phyloP scores from a whole-genome alignment of 2,329 filamentous ascomycete species.

The Trichoderma asperellum region DNA sequence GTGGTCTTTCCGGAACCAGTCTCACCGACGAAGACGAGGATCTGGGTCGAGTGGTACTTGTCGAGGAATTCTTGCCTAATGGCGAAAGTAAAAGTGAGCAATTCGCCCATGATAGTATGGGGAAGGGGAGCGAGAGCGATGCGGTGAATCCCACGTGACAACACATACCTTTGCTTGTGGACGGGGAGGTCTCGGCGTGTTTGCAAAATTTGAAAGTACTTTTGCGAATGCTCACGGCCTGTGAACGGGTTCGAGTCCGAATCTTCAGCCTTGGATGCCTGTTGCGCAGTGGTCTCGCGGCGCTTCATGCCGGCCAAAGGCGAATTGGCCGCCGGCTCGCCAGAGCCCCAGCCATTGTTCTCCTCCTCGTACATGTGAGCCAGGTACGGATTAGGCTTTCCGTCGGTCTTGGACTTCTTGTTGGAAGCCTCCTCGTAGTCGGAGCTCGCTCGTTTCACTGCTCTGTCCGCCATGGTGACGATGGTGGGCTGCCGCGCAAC shows the following conservation, averaged over 20 bases:
- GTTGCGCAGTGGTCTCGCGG: conserved; percentile 77
- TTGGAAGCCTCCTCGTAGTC: conserved; percentile 48
- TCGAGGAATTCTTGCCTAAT: conserved; percentile 87
- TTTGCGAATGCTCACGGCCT: conserved; percentile 71
- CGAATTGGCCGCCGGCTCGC: conserved; percentile 45
- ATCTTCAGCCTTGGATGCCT: conserved; percentile 77
- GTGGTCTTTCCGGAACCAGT: conserved; percentile 99
- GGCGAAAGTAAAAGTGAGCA: neutral
- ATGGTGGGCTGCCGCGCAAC: conserved; percentile 30
- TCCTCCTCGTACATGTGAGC: conserved; percentile 74
- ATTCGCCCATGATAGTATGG: neutral
- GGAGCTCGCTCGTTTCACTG: conserved; percentile 51
- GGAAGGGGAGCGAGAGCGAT: neutral
- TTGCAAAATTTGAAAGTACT: conserved; percentile 90
- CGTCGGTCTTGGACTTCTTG: conserved; percentile 50
- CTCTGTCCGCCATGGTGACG: conserved; percentile 47
- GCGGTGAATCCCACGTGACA: neutral
- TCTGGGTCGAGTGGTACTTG: conserved; percentile 91
- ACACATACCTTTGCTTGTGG: conserved; percentile 76
- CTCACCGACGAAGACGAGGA: conserved; percentile 97
- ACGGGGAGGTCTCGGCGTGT: conserved; percentile 85
- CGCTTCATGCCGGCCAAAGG: conserved; percentile 70
- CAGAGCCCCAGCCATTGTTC: conserved; percentile 39
- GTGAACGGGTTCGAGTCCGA: conserved; percentile 86
- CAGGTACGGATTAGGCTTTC: conserved; percentile 78